These are phyloP conservation scores for Thielaviopsis euricoi DNA, from an alignment of 2,329 filamentous ascomycete genomes.

Conservation along the genomic window DNA sequence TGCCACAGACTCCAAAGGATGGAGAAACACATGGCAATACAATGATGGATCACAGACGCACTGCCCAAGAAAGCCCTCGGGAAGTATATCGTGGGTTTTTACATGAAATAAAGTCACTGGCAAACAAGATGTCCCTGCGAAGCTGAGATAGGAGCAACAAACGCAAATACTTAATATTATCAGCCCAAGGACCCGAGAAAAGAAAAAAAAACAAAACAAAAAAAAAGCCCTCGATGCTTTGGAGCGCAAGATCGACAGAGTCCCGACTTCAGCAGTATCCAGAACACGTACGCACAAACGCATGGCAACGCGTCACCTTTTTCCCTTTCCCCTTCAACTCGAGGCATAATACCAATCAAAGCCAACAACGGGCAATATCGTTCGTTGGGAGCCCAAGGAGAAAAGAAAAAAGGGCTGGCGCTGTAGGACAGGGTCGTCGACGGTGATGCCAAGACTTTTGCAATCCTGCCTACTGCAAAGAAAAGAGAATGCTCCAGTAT, in stretches of 20 bases:
- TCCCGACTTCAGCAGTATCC: background rate
- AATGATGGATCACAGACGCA: too few species aligned
- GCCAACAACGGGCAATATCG: too few species aligned
- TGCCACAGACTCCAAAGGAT: too few species aligned
- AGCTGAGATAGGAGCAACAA: background rate
- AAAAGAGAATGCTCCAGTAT: background rate
- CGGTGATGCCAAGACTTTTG: background rate
- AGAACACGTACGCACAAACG: background rate
- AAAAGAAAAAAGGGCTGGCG: background rate
- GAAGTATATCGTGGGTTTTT: too few species aligned
- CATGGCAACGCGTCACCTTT: too few species aligned
- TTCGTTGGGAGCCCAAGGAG: background rate
- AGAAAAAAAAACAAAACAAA: background rate
- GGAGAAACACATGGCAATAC: too few species aligned
- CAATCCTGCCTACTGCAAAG: background rate
- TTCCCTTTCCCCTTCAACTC: too few species aligned
- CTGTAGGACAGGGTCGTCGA: background rate
- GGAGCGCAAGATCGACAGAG: background rate
- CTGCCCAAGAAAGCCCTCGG: too few species aligned
- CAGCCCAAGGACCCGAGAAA: background rate
- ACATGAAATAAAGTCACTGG: too few species aligned
- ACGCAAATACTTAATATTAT: background rate
- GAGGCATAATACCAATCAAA: too few species aligned
- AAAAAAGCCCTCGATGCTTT: background rate
- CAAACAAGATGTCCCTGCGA: background rate